These are phyloP conservation scores for Sporothrix mexicana DNA, from an alignment of 2,329 filamentous ascomycete species.

Conservation along the genomic window DNA sequence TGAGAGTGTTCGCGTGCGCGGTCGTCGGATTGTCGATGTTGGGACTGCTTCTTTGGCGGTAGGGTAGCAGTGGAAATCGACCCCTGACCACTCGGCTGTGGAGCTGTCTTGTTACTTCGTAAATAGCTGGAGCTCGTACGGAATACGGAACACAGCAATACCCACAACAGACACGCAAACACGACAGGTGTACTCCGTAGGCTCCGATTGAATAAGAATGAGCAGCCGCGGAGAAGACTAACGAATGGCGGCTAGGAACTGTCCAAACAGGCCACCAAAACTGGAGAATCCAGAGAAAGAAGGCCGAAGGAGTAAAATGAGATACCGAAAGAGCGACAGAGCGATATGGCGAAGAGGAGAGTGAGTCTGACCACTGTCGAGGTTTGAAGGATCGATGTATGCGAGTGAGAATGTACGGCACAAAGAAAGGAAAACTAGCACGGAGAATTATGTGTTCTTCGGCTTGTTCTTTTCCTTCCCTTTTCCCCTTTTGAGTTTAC, in stretches of 20 bases:
- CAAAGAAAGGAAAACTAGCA: neutral
- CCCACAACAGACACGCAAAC: neutral
- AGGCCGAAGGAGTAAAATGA: neutral
- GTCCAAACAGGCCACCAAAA: neutral
- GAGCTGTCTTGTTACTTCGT: neutral
- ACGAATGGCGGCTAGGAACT: neutral
- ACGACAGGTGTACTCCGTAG: neutral
- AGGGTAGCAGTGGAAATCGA: neutral
- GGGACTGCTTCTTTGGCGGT: neutral
- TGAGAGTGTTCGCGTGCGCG: slow-evolving; percentile 27
- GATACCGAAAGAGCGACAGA: neutral
- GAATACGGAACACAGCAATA: slow-evolving; percentile 1
- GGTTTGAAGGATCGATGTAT: neutral
- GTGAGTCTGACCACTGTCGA: neutral
- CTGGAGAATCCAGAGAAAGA: neutral
- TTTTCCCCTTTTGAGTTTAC: slow-evolving; percentile 1
- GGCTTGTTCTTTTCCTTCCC: slow-evolving; percentile 13
- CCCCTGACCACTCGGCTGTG: slow-evolving; percentile 13
- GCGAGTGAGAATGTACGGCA: neutral
- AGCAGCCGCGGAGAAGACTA: neutral
- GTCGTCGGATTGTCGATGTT: slow-evolving; percentile 5
- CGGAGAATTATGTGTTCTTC: slow-evolving; percentile 5
- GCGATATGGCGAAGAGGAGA: neutral
- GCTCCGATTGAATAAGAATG: neutral
- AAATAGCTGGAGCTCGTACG: slow-evolving; percentile 12